These are phyloP conservation scores for Candida krabiensis DNA, from an alignment of 805 yeast species.

Conservation along the genomic window DNA sequence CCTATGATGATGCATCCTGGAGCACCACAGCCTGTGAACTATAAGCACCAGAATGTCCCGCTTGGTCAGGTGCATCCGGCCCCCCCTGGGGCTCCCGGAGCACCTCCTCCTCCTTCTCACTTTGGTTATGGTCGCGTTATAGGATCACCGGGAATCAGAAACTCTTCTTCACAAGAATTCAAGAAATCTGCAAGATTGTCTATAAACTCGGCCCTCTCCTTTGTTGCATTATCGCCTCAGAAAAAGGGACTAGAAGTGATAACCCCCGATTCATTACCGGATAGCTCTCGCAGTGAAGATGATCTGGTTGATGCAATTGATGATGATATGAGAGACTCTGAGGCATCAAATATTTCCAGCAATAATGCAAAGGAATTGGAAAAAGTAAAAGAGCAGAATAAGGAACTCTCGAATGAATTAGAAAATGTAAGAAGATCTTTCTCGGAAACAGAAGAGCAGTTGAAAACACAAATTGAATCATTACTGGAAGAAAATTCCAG, in stretches of 20 bases:
- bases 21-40: not conserved
- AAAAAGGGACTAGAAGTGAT: slow-evolving; percentile 11
- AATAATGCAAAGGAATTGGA: slow-evolving; percentile 7
- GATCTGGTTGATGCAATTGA: slow-evolving; percentile 9
- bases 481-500: slow-evolving; percentile 5
- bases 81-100: too few species aligned
- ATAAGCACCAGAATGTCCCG: too few species aligned
- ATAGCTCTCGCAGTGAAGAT: slow-evolving; percentile 10
- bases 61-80: slow-evolving; percentile 1
- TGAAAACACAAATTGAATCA: slow-evolving; percentile 3
- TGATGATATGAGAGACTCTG: slow-evolving; percentile 6
- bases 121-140: slow-evolving; percentile 15
- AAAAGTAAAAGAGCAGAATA: slow-evolving; percentile 14
- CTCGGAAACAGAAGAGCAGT: slow-evolving; percentile 13
- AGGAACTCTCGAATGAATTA: slow-evolving; percentile 7
- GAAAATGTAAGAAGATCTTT: slow-evolving; percentile 12
- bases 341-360: not conserved
- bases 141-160: slow-evolving; percentile 26
- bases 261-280: slow-evolving; percentile 21
- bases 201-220: slow-evolving; percentile 25
- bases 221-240: slow-evolving; percentile 19
- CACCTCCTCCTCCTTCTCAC: slow-evolving; percentile 7
- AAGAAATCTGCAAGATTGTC: slow-evolving; percentile 23
- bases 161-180: slow-evolving; percentile 10
- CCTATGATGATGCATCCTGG: not conserved